A percentile compares a stretch with the other conserved stretches of the same genome.
phyloP scores from a whole-genome alignment of 495 filamentous ascomycete species.

The Lasiosphaeriaceae sp. region DNA sequence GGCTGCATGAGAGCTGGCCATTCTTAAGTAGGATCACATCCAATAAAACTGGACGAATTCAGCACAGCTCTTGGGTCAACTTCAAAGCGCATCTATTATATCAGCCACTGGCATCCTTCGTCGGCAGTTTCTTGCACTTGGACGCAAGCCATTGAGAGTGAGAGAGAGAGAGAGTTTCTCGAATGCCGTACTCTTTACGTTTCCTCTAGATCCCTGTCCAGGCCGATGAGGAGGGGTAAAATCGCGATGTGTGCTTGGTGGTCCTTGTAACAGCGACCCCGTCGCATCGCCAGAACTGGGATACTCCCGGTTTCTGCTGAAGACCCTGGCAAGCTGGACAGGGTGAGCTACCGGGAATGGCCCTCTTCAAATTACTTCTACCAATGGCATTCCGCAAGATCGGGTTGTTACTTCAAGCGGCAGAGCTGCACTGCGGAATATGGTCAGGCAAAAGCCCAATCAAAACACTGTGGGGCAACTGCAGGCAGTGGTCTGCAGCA shows the following conservation, averaged over 20 bases:
- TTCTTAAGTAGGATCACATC: background rate
- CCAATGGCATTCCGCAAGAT: constrained; percentile 1
- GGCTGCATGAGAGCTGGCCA: background rate
- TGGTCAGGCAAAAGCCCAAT: background rate
- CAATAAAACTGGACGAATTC: background rate
- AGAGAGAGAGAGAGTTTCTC: no score
- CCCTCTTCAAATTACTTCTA: background rate
- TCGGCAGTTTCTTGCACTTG: no score
- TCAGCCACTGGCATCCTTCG: no score
- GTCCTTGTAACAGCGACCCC: constrained; percentile 8
- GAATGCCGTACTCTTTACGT: no score
- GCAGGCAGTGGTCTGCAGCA: no score
- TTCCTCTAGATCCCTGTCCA: background rate
- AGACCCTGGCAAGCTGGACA: background rate
- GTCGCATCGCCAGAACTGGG: background rate
- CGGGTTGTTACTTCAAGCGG: background rate
- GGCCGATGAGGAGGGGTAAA: background rate
- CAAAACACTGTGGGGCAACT: background rate
- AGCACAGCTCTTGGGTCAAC: background rate
- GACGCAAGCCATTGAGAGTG: no score
- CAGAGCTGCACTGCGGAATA: background rate
- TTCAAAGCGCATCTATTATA: background rate
- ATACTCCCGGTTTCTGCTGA: constrained; percentile 1
- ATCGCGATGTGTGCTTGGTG: constrained; percentile 1
- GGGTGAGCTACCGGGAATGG: constrained; percentile 5